Base-by-base conservation (phyloP, 1,284 basidiomycete genomes). In the Neolentinus lepideus region DNA sequence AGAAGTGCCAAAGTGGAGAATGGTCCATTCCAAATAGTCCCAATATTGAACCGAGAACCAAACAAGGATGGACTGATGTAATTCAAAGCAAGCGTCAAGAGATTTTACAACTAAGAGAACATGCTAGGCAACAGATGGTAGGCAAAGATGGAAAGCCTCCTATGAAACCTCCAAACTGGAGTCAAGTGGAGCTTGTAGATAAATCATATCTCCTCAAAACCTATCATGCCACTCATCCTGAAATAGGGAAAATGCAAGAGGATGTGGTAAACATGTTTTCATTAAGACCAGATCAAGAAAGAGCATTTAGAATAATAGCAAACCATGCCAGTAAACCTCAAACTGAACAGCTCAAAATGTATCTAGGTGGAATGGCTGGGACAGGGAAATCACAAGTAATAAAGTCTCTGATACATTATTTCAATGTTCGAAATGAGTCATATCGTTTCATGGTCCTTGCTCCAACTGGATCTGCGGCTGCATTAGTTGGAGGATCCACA, bases 371-470 rank as follows among this genome's bases (percentile, higher is more conserved):
- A 0, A 70, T 71, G 67, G 70, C 59, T 8, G 69, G 74, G 2
- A 74, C 73, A 19, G 74, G 75, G 3, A 77, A 78, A 62, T 69
- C 71, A 4, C 71, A 69, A 52, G 75, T 78, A 0, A 62, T 78
- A 0, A 67, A 71, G 25, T 70, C 72, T 0, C 21, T 73, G 0
- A 63, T 59, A 11, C 0, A 10, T 24, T 71, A 70, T 19, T 71
- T 75, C 56, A 43, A 54, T 4, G 1, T 21, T 16, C 45, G 62
- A 35, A 58, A 63, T 1, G 64, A 71, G 47, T 33, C 50, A 11
- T 60, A 69, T 53, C 27, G 64, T 22, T 68, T 72, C 45, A 33
- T 66, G 0, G 50, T 67, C 8, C 54, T 72, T 1, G 74, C 72
- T 6, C 73, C 71, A 0, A 76, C 73, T 1, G 72, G 74, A 1